A percentile compares a stretch with the other conserved stretches of the same genome.
Conservation (phyloP, 2,329 filamentous ascomycete genomes). For the Ophiocordyceps unilateralis region DNA sequence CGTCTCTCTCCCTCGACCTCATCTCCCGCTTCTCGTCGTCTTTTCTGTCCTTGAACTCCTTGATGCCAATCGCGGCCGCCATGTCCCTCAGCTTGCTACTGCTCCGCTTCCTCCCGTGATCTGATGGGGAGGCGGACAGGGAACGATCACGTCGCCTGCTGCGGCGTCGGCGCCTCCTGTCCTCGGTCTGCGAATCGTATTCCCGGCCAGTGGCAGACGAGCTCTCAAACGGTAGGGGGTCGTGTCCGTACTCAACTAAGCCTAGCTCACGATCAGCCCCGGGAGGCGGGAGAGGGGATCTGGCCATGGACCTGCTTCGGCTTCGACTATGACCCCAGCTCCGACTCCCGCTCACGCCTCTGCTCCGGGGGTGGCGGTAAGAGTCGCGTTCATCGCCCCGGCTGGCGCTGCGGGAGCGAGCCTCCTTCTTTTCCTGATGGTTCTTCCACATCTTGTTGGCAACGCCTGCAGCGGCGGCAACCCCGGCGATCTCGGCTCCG, state of each 20-base stretch:
- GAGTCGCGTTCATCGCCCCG: constrained; percentile 20
- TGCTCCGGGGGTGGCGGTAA: constrained; percentile 16
- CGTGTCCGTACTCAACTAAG: constrained; percentile 49
- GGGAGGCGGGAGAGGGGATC: constrained; percentile 31
- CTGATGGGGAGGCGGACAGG: constrained; percentile 15
- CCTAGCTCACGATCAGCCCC: constrained; percentile 49
- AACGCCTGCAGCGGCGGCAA: constrained; percentile 40
- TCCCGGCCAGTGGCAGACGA: constrained; percentile 16
- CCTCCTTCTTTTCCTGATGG: constrained; percentile 42
- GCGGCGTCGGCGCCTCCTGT: constrained; percentile 19
- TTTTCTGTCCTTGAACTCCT: constrained; percentile 36
- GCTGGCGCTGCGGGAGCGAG: constrained; percentile 12
- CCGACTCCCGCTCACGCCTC: constrained; percentile 9
- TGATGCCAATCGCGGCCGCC: constrained; percentile 44
- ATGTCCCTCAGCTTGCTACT: constrained; percentile 36
- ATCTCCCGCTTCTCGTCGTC: constrained; percentile 22
- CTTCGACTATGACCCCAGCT: constrained; percentile 13
- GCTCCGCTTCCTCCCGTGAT: constrained; percentile 28
- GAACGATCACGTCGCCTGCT: constrained; percentile 19
- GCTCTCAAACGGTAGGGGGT: constrained; percentile 31
- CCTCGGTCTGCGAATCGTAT: constrained; percentile 32
- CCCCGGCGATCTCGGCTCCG: constrained; percentile 43
- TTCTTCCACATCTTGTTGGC: constrained; percentile 45
- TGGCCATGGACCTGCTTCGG: constrained; percentile 34
- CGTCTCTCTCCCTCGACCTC: constrained; percentile 14